Conservation (phyloP, 2,329 filamentous ascomycete genomes). For the Xylaria sp. region DNA sequence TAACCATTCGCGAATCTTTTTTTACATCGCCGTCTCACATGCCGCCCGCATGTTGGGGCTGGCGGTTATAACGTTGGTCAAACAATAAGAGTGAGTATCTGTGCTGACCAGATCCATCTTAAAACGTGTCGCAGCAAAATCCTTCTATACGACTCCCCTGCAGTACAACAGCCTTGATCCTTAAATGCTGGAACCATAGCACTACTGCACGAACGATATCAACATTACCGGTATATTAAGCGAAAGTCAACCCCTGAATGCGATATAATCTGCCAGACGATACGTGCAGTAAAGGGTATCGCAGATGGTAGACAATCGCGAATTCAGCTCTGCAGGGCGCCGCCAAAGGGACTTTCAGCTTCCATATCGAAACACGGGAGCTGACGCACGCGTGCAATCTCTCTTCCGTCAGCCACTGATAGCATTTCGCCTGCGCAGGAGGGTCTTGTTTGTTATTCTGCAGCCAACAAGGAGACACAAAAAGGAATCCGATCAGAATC, state of each 20-base stretch:
- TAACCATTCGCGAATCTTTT: background rate
- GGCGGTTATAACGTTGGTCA: slow-evolving; percentile 3
- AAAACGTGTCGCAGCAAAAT: slow-evolving; percentile 15
- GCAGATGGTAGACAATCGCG: background rate
- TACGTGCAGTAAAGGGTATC: background rate
- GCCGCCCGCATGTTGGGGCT: background rate
- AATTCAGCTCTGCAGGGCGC: slow-evolving; percentile 18
- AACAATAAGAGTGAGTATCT: background rate
- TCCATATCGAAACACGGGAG: slow-evolving; percentile 9
- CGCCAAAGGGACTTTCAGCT: slow-evolving; percentile 19
- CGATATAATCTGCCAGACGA: background rate
- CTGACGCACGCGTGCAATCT: slow-evolving; percentile 14
- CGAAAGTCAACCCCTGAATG: background rate
- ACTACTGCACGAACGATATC: too few relatives aligned
- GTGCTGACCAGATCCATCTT: background rate
- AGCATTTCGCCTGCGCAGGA: background rate
- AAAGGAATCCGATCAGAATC: background rate
- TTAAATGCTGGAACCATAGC: background rate
- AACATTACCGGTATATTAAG: background rate
- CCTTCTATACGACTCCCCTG: background rate
- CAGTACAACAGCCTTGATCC: background rate
- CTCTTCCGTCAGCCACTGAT: slow-evolving; percentile 5
- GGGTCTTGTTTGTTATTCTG: background rate
- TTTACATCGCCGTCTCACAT: background rate
- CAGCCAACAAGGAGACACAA: too few relatives aligned